Base-by-base conservation (phyloP, 1,284 basidiomycete species). In the Stereum hirsutum region DNA sequence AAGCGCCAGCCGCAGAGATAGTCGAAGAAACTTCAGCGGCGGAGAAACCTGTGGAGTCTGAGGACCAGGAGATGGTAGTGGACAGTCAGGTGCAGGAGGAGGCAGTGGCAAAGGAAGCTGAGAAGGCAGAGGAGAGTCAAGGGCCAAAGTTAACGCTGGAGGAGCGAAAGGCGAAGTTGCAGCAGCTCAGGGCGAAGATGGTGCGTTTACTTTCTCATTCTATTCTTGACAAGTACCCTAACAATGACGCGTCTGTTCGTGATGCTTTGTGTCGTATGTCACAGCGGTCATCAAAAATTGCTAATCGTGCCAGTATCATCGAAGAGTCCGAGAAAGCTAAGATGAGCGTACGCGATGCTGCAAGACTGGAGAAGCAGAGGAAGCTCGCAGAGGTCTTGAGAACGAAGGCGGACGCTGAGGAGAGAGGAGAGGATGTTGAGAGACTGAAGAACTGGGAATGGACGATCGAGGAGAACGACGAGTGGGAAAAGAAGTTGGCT, bases 371-470 rank as follows among this genome's bases (percentile, higher is more conserved):
- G 53, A 78, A 86, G 54, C 90, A 95, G 60, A 79, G 83, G 42
- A 88, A 85, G 58, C 73, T 97, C 24, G 93, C 92, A 0, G 92
- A 95, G 60, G 80, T 72, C n/a, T 61, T 97, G 48, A 78, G 92
- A 7, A 68, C 81, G 50, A 92, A 94, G 63, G 81, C 87, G 2
- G 89, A 95, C 51, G 89, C 92, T 0, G 83, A 86, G 57, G 92
- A 92, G 48, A 69, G 74, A 1, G 95, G 94, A 11, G 89, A 85
- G 55, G 79, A 82, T 51, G 68, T 78, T 2, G 78, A 82, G 52
- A 69, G 92, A 45, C 75, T 78, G 55, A 90, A 90, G 70, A 90
- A 91, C 56, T 95, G 91, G 91, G 81, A 89, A 55, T 97, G 89
- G 67, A 88, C 83, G 19, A 86, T 96, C 44, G 93, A 96, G 65